Conservation (phyloP, 768 basidiomycete species). For the Stropharia rugosoannulata region DNA sequence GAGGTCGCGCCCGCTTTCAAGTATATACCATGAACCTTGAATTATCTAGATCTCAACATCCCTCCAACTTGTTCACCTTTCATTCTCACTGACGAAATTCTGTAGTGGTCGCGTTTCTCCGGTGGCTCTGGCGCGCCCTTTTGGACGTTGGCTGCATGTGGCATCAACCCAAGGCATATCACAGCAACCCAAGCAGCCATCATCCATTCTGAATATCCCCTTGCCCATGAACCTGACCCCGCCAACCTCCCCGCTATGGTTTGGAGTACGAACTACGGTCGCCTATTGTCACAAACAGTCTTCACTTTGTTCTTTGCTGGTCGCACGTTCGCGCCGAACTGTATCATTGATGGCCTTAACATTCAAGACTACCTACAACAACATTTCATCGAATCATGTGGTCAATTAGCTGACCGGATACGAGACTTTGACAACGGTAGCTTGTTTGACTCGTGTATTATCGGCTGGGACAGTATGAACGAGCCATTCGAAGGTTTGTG, state of each 20-base stretch:
- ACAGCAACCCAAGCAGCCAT: slow-evolving; percentile 85
- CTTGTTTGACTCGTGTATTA: slow-evolving; percentile 81
- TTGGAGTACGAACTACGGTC: slow-evolving; percentile 96
- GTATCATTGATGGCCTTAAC: slow-evolving; percentile 86
- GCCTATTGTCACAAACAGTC: slow-evolving; percentile 81
- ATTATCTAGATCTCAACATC: too few relatives aligned
- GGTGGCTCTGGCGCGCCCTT: slow-evolving; percentile 94
- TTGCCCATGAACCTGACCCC: slow-evolving; percentile 61
- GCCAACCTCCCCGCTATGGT: slow-evolving; percentile 86
- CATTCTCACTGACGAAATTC: background rate
- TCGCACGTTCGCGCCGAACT: slow-evolving; percentile 85
- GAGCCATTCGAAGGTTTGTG: slow-evolving; percentile 88
- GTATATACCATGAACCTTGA: slow-evolving; percentile 45
- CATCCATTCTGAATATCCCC: slow-evolving; percentile 86
- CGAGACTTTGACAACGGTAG: slow-evolving; percentile 59
- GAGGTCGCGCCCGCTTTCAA: too few relatives aligned
- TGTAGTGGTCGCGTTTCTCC: slow-evolving; percentile 91
- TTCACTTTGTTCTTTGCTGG: slow-evolving; percentile 97
- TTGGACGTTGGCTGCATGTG: slow-evolving; percentile 91
- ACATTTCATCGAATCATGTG: slow-evolving; percentile 77
- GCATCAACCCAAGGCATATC: slow-evolving; percentile 83
- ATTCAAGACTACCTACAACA: slow-evolving; percentile 87
- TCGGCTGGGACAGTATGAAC: slow-evolving; percentile 97
- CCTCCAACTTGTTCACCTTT: too few relatives aligned
- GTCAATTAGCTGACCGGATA: slow-evolving; percentile 73